Evolutionary conservation across 2,329 filamentous ascomycete genomes (phyloP).

Genomic region (Penicillium decumbens): DNA sequence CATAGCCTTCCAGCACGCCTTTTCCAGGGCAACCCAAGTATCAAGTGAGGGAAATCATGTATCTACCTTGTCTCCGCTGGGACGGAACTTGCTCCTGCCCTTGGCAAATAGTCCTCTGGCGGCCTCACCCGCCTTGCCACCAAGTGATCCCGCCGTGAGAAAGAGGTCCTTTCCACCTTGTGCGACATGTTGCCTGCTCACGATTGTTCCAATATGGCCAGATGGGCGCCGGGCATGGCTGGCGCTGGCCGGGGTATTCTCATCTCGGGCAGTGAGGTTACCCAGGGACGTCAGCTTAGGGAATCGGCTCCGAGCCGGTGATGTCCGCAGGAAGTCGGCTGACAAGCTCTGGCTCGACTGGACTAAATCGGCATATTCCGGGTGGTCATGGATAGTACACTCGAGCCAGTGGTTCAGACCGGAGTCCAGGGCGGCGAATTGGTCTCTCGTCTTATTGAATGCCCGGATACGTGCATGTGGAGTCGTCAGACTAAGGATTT

Average conservation of each 20-base stretch:
- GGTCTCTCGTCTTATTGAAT: constrained; percentile 66
- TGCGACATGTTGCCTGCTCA: constrained; percentile 62
- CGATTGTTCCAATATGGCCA: constrained; percentile 36
- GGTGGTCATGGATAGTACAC: constrained; percentile 46
- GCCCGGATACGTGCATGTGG: constrained; percentile 65
- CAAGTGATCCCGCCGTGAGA: constrained; percentile 69
- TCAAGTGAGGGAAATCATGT: constrained; percentile 16
- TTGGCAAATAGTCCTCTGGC: constrained; percentile 89
- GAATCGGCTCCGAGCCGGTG: constrained; percentile 37
- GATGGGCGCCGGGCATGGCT: constrained; percentile 37
- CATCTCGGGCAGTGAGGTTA: constrained; percentile 28
- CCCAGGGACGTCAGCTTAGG: constrained; percentile 38
- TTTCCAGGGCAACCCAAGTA: constrained; percentile 6
- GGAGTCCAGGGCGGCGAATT: constrained; percentile 68
- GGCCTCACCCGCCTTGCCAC: constrained; percentile 68
- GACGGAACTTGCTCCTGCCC: constrained; percentile 75
- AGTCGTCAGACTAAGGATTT: constrained; percentile 68
- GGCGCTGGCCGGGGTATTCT: constrained; percentile 31
- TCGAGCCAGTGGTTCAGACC: constrained; percentile 63
- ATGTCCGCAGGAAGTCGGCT: constrained; percentile 26
- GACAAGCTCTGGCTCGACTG: constrained; percentile 34
- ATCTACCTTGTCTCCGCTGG: constrained; percentile 78
- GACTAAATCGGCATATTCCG: constrained; percentile 50
- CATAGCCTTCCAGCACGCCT: constrained; percentile 10
- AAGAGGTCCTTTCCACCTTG: constrained; percentile 84